Percentiles rank a stretch among this genome's conserved stretches.
These are phyloP conservation scores for Sporothrix inflata DNA, from an alignment of 2,329 filamentous ascomycete genomes.

Conservation along the genomic window DNA sequence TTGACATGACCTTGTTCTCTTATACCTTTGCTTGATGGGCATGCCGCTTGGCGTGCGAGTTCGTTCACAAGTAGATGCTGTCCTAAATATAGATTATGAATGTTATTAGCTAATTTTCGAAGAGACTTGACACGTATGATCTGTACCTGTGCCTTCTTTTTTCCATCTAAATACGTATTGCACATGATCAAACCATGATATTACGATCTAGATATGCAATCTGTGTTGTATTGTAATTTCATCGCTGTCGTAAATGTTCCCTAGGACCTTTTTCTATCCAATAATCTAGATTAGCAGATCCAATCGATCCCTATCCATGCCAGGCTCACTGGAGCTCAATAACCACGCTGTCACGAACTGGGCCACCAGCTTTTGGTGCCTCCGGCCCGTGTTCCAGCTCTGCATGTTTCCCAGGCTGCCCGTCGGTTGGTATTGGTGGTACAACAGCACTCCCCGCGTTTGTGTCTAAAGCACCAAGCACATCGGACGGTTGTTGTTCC, in stretches of 20 bases:
- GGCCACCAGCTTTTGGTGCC: not conserved
- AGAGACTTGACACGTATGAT: not conserved
- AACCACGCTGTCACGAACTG: not conserved
- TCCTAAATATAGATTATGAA: not conserved
- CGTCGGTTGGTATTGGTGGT: not conserved
- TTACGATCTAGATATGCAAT: not conserved
- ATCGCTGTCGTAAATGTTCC: slow-evolving; percentile 17
- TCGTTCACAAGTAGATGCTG: not conserved
- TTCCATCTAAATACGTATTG: not conserved
- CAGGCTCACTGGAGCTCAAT: not conserved
- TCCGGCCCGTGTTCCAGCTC: not conserved
- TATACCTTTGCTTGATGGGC: slow-evolving; percentile 2
- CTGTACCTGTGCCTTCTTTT: not conserved
- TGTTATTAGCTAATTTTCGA: not conserved
- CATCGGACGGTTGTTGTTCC: not conserved
- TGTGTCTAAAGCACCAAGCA: not conserved
- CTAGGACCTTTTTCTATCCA: not conserved
- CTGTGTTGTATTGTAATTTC: not conserved
- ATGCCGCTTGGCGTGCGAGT: not conserved
- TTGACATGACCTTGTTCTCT: not conserved
- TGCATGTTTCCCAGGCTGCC: not conserved
- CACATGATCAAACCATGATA: not conserved
- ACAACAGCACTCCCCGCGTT: not conserved
- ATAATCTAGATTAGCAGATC: not conserved
- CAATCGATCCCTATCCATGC: not conserved